Conservation (phyloP, 1,284 basidiomycete species). For the Boletus sp. region DNA sequence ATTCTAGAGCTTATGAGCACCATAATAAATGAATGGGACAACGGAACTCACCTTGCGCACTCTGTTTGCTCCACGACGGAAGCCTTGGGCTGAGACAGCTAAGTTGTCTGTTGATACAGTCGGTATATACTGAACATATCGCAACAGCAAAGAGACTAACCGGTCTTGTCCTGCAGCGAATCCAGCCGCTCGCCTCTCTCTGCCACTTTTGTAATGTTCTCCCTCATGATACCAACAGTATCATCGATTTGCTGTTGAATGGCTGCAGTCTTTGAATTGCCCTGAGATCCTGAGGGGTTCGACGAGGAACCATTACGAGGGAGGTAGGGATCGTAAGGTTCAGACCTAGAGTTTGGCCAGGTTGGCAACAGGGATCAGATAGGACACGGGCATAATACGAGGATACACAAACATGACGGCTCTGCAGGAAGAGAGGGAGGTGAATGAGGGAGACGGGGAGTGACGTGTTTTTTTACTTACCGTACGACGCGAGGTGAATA, state of each 20-base stretch:
- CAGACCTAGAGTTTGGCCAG: conserved; percentile 56
- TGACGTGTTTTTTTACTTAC: conserved; percentile 15
- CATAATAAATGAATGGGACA: conserved; percentile 21
- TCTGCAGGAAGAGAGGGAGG: conserved; percentile 2
- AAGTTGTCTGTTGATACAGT: conserved; percentile 70
- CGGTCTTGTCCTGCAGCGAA: conserved; percentile 96
- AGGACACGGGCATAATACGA: neutral
- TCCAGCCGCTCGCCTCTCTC: conserved; percentile 94
- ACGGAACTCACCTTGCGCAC: conserved; percentile 84
- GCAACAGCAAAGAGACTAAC: conserved; percentile 46
- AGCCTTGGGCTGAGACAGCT: conserved; percentile 98
- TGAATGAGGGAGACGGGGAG: neutral
- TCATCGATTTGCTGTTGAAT: conserved; percentile 94
- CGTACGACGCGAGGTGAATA: conserved; percentile 15
- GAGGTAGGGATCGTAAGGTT: conserved; percentile 95
- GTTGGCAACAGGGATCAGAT: conserved; percentile 7
- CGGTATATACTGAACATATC: neutral
- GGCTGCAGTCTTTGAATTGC: conserved; percentile 82
- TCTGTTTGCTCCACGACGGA: conserved; percentile 94
- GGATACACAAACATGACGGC: conserved; percentile 27
- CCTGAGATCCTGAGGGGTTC: conserved; percentile 45
- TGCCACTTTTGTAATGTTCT: conserved; percentile 95
- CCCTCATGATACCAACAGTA: conserved; percentile 95
- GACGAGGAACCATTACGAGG: conserved; percentile 73
- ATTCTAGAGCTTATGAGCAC: conserved; percentile 45